Evolutionary conservation across 495 filamentous ascomycete genomes (phyloP), one percentile per base, ranked within the genome.

Genomic region (Neurospora pannonica): DNA sequence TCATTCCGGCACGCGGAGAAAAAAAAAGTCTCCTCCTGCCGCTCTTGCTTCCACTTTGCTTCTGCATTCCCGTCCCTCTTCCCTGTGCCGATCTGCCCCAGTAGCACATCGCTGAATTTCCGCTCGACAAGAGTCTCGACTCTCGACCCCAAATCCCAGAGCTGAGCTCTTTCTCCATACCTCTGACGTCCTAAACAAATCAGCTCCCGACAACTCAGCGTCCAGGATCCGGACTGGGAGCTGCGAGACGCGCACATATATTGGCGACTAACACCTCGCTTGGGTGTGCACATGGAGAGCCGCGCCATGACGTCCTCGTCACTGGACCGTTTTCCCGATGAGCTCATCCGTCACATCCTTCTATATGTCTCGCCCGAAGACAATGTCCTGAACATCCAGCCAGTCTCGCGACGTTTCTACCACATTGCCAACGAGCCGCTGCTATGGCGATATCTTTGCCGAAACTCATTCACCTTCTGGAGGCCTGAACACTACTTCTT

Each of bases 361-460:
- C 86, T 84, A 74, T 88, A 86, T 75, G 82, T 91, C 37, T 80
- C 88, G 24, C 90, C 92, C 31, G 79, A 84, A 46, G 84, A 88
- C 70, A 83, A 81, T 37, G 79, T 90, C 38, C 38, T 71, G 39
- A 76, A 73, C 77, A 71, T 95, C 72, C 87, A 91, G 75, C 81
- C 82, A 38, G 86, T 91, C 15, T 92, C 89, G 71, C 89, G 85
- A 71, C 88, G 89, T 70, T 90, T 95, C 78, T 82, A 89, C 76
- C 82, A 85, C 71, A 83, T 95, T 43, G 88, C 88, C 31, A 88
- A 89, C 73, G 90, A 93, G 73, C 88, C 91, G 34, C 81, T 94
- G 17, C 83, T 97, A 74, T 98, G 95, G 94, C 90, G 90, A 71
- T 81, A 87, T 78, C 89, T 94, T 79, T 99, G 96, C 80, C 79